Percentiles rank a stretch among this genome's conserved stretches.
Conservation (phyloP, 2,329 filamentous ascomycete genomes). For the Colletotrichum spinosum region DNA sequence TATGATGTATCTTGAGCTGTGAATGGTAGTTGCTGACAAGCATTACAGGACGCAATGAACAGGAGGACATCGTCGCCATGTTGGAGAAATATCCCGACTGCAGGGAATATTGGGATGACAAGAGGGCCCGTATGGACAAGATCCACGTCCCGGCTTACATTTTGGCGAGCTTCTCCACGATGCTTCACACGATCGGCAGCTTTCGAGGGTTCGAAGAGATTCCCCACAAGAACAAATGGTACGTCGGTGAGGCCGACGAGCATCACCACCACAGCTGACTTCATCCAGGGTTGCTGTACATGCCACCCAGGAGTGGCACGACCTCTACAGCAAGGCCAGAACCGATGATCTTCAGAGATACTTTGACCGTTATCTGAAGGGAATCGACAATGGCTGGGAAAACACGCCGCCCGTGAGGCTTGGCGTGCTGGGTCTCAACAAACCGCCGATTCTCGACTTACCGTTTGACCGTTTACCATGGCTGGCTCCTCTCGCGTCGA, state of each 20-base stretch:
- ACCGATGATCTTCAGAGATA: constrained; percentile 41
- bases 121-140: constrained; percentile 12
- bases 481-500: neutral
- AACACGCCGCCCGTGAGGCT: constrained; percentile 31
- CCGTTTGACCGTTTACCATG: constrained; percentile 7
- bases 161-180: constrained; percentile 9
- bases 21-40: neutral
- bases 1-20: neutral
- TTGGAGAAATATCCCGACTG: neutral
- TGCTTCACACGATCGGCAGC: constrained; percentile 18
- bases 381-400: constrained; percentile 36
- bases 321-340: constrained; percentile 40
- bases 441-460: constrained; percentile 6
- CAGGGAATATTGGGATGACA: constrained; percentile 17
- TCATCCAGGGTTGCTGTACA: constrained; percentile 36
- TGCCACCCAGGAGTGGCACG: constrained; percentile 44
- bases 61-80: constrained; percentile 10
- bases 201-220: constrained; percentile 26
- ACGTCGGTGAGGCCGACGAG: neutral
- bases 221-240: constrained; percentile 24
- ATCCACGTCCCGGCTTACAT: constrained; percentile 20
- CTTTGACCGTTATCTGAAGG: constrained; percentile 38
- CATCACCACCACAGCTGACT: neutral
- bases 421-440: constrained; percentile 21
- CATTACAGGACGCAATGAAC: neutral